A percentile compares a stretch with the other conserved stretches of the same genome.
These are phyloP conservation scores for Raphanus raphanistrum DNA, from an alignment of 345 rosid species.

Conservation along the genomic window DNA sequence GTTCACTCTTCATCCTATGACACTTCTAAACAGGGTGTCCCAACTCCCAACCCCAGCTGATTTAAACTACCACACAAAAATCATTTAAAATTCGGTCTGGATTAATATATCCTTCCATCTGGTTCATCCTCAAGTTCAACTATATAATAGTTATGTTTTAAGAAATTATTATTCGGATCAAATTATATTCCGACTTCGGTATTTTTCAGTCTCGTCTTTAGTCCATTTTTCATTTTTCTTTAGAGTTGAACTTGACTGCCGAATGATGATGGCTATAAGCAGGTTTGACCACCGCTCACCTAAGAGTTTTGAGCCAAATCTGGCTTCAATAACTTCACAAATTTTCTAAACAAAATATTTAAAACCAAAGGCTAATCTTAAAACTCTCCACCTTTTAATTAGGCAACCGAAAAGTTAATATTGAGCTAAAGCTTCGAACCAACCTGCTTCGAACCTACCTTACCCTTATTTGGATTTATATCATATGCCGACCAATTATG, in stretches of 20 bases:
- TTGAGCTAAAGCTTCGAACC: background rate
- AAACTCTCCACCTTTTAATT: background rate
- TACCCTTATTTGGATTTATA: background rate
- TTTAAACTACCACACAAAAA: background rate
- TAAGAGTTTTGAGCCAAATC: background rate
- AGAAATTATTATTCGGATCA: background rate
- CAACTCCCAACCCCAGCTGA: background rate
- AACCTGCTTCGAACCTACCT: background rate
- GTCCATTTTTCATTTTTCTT: background rate
- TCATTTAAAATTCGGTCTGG: background rate
- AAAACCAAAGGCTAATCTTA: background rate
- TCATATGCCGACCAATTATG: background rate
- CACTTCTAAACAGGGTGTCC: background rate
- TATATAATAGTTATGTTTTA: background rate
- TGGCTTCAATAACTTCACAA: background rate
- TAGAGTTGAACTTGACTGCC: background rate
- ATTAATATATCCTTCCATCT: background rate
- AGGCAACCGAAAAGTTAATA: background rate
- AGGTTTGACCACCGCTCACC: background rate
- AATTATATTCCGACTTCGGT: background rate
- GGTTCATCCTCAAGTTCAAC: background rate
- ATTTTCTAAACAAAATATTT: background rate
- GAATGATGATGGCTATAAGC: background rate
- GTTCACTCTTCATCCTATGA: background rate
- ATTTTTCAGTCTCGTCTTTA: background rate